phyloP scores from a whole-genome alignment of 2,329 filamentous ascomycete species.

The Beauveria brongniartii region DNA sequence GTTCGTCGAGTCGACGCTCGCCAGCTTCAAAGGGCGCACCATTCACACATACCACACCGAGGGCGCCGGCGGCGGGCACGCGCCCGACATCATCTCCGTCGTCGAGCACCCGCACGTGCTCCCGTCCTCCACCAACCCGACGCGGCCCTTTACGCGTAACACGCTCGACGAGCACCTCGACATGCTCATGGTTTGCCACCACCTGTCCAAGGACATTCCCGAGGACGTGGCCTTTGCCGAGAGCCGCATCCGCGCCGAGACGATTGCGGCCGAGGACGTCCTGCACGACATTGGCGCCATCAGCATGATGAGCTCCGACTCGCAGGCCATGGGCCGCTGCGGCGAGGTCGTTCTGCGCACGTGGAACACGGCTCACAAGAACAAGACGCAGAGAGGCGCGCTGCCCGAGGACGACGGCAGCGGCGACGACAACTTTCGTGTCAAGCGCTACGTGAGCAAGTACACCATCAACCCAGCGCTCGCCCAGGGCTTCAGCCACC shows the following conservation, averaged over 20 bases:
- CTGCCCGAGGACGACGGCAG: constrained; percentile 72
- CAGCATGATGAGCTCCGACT: constrained; percentile 95
- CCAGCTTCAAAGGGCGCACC: constrained; percentile 74
- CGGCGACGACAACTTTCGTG: constrained; percentile 80
- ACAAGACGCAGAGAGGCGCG: constrained; percentile 73
- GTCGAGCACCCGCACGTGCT: constrained; percentile 85
- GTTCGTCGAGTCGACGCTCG: constrained; percentile 88
- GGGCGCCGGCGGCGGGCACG: constrained; percentile 88
- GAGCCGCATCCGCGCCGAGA: constrained; percentile 87
- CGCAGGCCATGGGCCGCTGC: constrained; percentile 92
- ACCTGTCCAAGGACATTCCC: constrained; percentile 83
- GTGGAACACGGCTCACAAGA: constrained; percentile 97
- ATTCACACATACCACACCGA: constrained; percentile 98
- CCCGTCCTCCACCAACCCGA: constrained; percentile 66
- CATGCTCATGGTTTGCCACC: constrained; percentile 98
- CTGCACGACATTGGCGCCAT: constrained; percentile 92
- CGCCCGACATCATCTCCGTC: constrained; percentile 90
- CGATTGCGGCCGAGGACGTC: constrained; percentile 93
- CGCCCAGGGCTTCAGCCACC: constrained; percentile 80
- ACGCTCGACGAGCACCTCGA: constrained; percentile 94
- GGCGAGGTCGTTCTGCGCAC: constrained; percentile 89
- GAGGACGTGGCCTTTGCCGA: constrained; percentile 96
- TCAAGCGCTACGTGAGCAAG: constrained; percentile 89
- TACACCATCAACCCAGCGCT: constrained; percentile 94
- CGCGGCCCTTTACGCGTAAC: constrained; percentile 81